Conservation (phyloP, 2,329 filamentous ascomycete species). For the Xylaria sp. region DNA sequence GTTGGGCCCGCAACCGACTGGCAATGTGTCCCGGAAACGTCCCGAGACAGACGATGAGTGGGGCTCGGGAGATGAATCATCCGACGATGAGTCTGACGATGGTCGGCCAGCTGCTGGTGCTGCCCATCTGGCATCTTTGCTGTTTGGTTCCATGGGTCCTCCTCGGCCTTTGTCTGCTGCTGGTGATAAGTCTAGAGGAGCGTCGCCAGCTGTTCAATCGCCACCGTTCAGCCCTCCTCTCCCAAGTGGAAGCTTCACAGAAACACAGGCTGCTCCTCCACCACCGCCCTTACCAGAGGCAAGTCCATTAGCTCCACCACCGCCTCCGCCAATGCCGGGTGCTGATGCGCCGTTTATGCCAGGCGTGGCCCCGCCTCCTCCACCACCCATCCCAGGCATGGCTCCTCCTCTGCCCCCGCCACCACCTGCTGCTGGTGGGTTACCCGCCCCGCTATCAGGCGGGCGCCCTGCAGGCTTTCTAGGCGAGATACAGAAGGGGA, state of each 20-base stretch:
- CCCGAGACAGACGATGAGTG: conserved; percentile 72
- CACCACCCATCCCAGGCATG: conserved; percentile 49
- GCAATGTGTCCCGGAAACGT: conserved; percentile 58
- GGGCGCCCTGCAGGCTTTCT: conserved; percentile 70
- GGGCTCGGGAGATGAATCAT: conserved; percentile 74
- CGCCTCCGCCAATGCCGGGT: conserved; percentile 46
- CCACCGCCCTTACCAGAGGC: conserved; percentile 47
- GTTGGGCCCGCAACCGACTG: conserved; percentile 54
- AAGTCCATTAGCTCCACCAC: conserved; percentile 46
- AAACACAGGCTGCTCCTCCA: conserved; percentile 42
- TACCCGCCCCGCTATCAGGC: conserved; percentile 54
- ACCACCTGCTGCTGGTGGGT: conserved; percentile 48
- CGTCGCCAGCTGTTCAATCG: conserved; percentile 48
- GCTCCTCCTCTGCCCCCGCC: conserved; percentile 52
- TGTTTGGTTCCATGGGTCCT: conserved; percentile 97
- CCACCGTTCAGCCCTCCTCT: conserved; percentile 44
- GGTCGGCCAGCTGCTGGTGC: conserved; percentile 81
- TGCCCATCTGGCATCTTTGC: conserved; percentile 89
- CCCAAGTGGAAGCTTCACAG: conserved; percentile 40
- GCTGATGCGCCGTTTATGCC: conserved; percentile 44
- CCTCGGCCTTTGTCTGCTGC: conserved; percentile 85
- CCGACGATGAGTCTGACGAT: conserved; percentile 76
- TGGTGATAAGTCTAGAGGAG: conserved; percentile 66
- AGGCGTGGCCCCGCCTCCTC: conserved; percentile 47
- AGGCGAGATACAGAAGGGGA: conserved; percentile 83